Base-by-base conservation (phyloP, 768 basidiomycete genomes). In the Mycena chlorophos region DNA sequence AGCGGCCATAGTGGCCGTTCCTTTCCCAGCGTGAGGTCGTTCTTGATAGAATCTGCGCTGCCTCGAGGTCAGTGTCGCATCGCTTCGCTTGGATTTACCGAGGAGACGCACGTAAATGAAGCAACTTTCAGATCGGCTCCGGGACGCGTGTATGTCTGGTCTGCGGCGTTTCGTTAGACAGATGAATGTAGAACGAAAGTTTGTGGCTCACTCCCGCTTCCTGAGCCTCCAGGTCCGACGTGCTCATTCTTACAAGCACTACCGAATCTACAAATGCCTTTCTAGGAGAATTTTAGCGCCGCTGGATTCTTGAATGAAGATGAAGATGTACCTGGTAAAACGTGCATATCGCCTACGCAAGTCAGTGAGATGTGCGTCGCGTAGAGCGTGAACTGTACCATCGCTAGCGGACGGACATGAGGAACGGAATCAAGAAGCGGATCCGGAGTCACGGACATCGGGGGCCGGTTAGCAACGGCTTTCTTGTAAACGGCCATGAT, bases 1-100 rank as follows among this genome's bases (percentile, higher is more conserved):
- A 95, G 73, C 14, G 88, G 87, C 87, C 89, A 97, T 13, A 78
- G 40, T 0, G 93, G 94, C 64, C 84, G 87, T 16, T 94, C 92
- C 20, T 71, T 74, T 20, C 68, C 65, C 2, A 71, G 72, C 1
- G 79, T 82, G 6, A 95, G 68, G 60, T 95, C 94, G 28, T 72
- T 71, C n/a, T 66, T 67, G 40, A 96, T 80, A 2, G 77, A 72
- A 13, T 92, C 86, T 19, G 73, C 66, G 25, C 91, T 94, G 62
- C 52, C 16, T 28, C 16, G 22, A 48, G 3, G 50, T 51, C 28
- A 23, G 17, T 31, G 22, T 20, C 26, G 20, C 47, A 45, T 54
- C 12, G 17, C 10, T 19, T 10, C 19, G 27, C 13, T 27, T 16
- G 8, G 19, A 19, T 8, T n/a, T n/a, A n/a, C n/a, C n/a, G 5